These are phyloP conservation scores for Citrus inodora DNA, from an alignment of 345 rosid species.

Conservation along the genomic window DNA sequence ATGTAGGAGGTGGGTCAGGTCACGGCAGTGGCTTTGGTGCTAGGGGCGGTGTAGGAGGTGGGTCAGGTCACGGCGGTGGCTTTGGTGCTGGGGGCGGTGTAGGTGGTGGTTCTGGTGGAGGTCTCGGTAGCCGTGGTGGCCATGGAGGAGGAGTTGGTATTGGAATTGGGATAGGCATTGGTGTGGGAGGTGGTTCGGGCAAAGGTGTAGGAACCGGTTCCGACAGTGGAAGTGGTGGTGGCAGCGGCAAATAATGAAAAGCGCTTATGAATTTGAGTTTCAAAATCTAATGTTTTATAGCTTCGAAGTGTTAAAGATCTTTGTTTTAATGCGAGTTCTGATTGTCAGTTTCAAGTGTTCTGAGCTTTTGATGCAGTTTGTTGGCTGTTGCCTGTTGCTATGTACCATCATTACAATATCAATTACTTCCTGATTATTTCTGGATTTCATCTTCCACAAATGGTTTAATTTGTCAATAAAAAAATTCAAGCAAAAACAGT, in stretches of 20 bases:
- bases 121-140: background rate
- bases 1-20: too few species aligned
- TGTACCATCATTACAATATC: background rate
- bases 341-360: background rate
- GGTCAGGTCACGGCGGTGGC: background rate
- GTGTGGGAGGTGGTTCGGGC: conserved; percentile 24
- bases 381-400: background rate
- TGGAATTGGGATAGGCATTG: conserved; percentile 25
- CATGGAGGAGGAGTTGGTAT: conserved; percentile 28
- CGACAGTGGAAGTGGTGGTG: conserved; percentile 19
- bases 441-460: too few species aligned
- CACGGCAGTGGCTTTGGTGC: too few species aligned
- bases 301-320: background rate
- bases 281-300: background rate
- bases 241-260: conserved; percentile 5
- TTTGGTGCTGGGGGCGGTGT: conserved; percentile 27
- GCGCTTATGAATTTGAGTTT: background rate
- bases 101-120: conserved; percentile 10
- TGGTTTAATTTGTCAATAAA: background rate
- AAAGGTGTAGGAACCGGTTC: conserved; percentile 22
- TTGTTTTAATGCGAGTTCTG: background rate
- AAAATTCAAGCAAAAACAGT: too few species aligned
- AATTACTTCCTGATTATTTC: background rate
- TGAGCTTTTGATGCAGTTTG: background rate
- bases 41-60: conserved; percentile 27